phyloP scores from a whole-genome alignment of 2,329 filamentous ascomycete genomes.

The Alternaria sp. region DNA sequence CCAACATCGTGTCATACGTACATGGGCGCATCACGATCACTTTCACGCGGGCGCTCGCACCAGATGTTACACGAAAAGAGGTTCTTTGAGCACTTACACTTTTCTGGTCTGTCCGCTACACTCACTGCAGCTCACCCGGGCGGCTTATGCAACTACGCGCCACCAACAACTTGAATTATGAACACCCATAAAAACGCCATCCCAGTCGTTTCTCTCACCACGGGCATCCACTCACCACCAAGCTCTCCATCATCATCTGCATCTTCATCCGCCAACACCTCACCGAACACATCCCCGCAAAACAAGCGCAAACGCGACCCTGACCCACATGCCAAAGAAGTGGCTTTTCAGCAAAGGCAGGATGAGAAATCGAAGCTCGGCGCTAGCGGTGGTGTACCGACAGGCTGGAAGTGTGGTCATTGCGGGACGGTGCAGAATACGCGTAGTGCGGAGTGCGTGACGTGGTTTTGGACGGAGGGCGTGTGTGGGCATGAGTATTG shows the following conservation, averaged over 20 bases:
- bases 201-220: neutral
- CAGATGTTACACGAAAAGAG: neutral
- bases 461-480: neutral
- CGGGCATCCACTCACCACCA: rapidly evolving
- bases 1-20: neutral
- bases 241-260: neutral
- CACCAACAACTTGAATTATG: neutral
- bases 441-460: neutral
- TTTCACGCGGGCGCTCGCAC: neutral
- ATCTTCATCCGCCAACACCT: too few species aligned
- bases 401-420: neutral
- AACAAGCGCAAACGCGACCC: too few species aligned
- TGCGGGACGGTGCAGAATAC: neutral
- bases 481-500: neutral
- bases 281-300: neutral
- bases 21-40: rapidly evolving
- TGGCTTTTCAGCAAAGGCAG: neutral
- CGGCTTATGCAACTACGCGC: neutral
- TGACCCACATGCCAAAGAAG: rapidly evolving
- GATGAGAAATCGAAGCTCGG: rapidly evolving
- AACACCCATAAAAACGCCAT: neutral
- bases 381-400: neutral
- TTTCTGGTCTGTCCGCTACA: neutral
- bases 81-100: neutral
- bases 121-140: neutral